Percentiles rank a stretch among this genome's conserved stretches.
phyloP scores from a whole-genome alignment of 805 yeast genomes.

The Cyberlindnera euphorbiiphila region DNA sequence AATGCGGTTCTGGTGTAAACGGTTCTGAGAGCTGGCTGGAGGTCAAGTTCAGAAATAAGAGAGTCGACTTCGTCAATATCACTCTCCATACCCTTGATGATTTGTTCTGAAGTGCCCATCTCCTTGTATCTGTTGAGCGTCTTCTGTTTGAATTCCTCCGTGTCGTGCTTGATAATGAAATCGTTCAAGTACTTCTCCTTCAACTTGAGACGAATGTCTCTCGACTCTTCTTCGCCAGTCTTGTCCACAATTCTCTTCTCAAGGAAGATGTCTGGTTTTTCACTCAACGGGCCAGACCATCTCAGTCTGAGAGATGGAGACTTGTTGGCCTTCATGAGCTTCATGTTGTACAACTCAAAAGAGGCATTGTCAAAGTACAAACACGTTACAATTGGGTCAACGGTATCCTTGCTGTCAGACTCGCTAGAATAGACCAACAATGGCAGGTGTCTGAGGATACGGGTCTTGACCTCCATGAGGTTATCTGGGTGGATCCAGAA shows the following conservation, averaged over 20 bases:
- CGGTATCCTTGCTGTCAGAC: constrained; percentile 39
- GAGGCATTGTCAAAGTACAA: constrained; percentile 81
- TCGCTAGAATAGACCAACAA: constrained; percentile 67
- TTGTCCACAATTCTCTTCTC: constrained; percentile 75
- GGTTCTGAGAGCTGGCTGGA: constrained; percentile 85
- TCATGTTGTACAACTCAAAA: constrained; percentile 83
- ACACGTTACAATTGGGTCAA: constrained; percentile 82
- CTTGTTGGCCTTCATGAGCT: constrained; percentile 62
- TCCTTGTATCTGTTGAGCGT: constrained; percentile 59
- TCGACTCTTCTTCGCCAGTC: constrained; percentile 46
- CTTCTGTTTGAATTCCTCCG: constrained; percentile 41
- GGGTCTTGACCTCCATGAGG: constrained; percentile 95
- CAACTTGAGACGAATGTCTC: constrained; percentile 62
- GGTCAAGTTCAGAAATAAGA: constrained; percentile 58
- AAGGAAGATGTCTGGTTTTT: constrained; percentile 72
- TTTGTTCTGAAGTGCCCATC: constrained; percentile 50
- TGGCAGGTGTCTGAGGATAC: constrained; percentile 88
- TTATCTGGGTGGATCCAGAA: constrained; percentile 98
- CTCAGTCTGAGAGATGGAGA: constrained; percentile 79
- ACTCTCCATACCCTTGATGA: constrained; percentile 47
- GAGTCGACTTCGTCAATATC: constrained; percentile 58
- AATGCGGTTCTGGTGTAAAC: constrained; percentile 90
- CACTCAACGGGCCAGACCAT: constrained; percentile 83
- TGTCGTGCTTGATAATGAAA: constrained; percentile 54
- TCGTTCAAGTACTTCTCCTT: constrained; percentile 81